Conservation (phyloP, 225 moss, liverwort and hornwort species). For the Pleurozium schreberi region DNA sequence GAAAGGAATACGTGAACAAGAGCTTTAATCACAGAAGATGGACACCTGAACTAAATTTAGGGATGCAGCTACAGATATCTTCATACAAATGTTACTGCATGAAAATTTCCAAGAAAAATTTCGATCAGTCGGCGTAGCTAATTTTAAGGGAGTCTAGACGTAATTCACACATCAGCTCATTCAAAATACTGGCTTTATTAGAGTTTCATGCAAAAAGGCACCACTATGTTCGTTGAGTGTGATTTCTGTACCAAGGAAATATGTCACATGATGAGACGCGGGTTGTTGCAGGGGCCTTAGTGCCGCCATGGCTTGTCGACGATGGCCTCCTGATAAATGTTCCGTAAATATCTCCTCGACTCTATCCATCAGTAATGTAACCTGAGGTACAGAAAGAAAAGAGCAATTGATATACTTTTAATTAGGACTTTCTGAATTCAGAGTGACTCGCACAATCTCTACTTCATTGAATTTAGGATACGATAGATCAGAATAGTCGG, state of each 20-base stretch:
- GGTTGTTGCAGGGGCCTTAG: slow-evolving; percentile 54
- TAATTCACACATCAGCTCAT: neutral
- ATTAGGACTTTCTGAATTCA: neutral
- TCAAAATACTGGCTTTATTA: neutral
- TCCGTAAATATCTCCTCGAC: slow-evolving; percentile 55
- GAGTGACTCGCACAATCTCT: neutral
- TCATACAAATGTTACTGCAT: neutral
- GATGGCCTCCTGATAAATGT: slow-evolving; percentile 42
- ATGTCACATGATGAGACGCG: slow-evolving; percentile 62
- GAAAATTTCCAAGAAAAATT: neutral
- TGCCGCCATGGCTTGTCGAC: slow-evolving; percentile 55
- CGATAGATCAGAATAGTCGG: neutral
- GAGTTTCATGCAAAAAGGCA: neutral
- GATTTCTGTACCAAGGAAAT: slow-evolving; percentile 46
- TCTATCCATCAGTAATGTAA: slow-evolving; percentile 45
- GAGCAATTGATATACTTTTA: neutral
- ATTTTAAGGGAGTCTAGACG: neutral
- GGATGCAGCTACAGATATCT: neutral
- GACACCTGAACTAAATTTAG: slow-evolving; percentile 4
- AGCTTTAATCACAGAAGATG: neutral
- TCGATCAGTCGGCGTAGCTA: neutral
- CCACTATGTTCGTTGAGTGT: neutral
- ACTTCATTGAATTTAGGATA: neutral
- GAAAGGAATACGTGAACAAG: neutral
- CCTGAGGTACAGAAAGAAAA: slow-evolving; percentile 13